phyloP scores from a whole-genome alignment of 129 eudicot species.

The Pseudognaphalium luteoalbum region DNA sequence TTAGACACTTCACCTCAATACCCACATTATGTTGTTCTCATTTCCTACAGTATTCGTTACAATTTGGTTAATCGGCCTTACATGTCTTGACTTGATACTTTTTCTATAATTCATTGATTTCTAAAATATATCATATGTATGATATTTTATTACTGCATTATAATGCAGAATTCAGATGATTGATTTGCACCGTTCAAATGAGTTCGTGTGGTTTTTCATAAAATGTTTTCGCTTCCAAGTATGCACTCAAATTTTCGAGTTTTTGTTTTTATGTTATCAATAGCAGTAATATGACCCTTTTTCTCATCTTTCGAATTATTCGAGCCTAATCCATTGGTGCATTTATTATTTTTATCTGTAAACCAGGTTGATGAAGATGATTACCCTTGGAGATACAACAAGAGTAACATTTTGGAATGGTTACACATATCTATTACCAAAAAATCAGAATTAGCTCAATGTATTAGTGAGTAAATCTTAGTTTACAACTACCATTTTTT shows the following conservation, averaged over 20 bases:
- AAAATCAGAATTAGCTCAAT: slow-evolving; percentile 71
- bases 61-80: neutral
- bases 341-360: neutral
- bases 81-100: neutral
- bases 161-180: slow-evolving; percentile 36
- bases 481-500: slow-evolving; percentile 3
- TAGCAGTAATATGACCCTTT: slow-evolving; percentile 4
- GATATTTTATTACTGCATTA: slow-evolving; percentile 10
- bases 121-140: neutral
- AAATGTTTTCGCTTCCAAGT: slow-evolving; percentile 18
- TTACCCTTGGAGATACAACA: slow-evolving; percentile 47
- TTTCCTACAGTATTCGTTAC: neutral
- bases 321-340: slow-evolving; percentile 9
- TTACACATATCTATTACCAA: slow-evolving; percentile 59
- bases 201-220: slow-evolving; percentile 26
- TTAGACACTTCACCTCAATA: neutral
- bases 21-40: neutral
- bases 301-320: neutral
- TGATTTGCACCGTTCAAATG: slow-evolving; percentile 28
- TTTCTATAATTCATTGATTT: neutral
- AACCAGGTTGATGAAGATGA: slow-evolving; percentile 85
- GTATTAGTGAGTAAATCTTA: slow-evolving; percentile 69
- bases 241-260: slow-evolving; percentile 12
- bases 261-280: slow-evolving; percentile 9
- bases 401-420: slow-evolving; percentile 49